Base-by-base conservation (phyloP, 441 rosid genomes). In the Arabidopsis lyrata region DNA sequence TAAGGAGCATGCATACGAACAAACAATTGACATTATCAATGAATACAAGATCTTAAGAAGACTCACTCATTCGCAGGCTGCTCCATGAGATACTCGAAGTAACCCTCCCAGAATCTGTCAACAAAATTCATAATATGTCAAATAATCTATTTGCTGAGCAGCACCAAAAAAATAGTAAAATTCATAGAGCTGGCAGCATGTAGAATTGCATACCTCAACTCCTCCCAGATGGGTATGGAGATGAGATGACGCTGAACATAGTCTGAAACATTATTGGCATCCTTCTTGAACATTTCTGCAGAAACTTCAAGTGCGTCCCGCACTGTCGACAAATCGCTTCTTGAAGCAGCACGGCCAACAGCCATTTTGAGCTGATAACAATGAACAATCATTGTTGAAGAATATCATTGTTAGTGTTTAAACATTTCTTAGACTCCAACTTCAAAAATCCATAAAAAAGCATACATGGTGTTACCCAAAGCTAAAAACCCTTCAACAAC, bases 91-190 rank as follows among this genome's bases (percentile, higher is more conserved):
- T 84, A 80, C 77, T 96, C 99, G 74, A 93, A 93, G 81, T 89
- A 96, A 68, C 95, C 96, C 81, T 96, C 98, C 99, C 98, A 96
- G 78, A 96, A 96, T 85, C 99, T 96, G 86, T 83, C 84, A 72
- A 32, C 75, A 65, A 41, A 52, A 55, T 68, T 63, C 65, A 73
- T 27, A 60, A 12, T 55, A 34, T 62, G 34, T 66, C 52, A 73
- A 55, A 45, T 36, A 63, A 56, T 64, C 42, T 63, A 48, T 32
- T 31, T 47, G 47, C 67, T 48, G 35, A 74, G 56, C 50, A 63
- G 57, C 55, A 66, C 49, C 18, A 29, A 45, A 64, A 48, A 18
- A 27, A 14, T 14, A 39, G 64, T 34, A 65, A 47, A 34, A 52
- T 35, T 60, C 68, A 55, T 18, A 63, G 59, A 66, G 15, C 49